Percentiles rank a stretch among this genome's conserved stretches.
phyloP scores from a whole-genome alignment of 306 rosid genomes.

The Vachellia pachyceras region DNA sequence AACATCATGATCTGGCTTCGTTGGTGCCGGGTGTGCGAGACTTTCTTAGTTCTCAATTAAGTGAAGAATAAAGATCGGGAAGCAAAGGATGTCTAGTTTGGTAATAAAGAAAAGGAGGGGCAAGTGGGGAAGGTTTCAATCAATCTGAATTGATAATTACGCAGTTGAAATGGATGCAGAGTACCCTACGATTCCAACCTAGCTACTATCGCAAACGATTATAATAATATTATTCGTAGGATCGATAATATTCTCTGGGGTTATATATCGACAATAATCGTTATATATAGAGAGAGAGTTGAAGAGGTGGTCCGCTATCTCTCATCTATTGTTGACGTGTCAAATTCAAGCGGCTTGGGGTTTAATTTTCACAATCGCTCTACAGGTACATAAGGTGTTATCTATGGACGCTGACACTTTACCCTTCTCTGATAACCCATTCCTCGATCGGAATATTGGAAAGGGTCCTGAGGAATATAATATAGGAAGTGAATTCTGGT shows the following conservation, averaged over 20 bases:
- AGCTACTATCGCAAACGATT: conserved; percentile 18
- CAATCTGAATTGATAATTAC: conserved; percentile 36
- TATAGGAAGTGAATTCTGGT: not conserved
- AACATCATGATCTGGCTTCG: not conserved
- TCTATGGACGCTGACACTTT: conserved; percentile 47
- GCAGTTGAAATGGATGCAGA: conserved; percentile 27
- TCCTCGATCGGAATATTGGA: conserved; percentile 8
- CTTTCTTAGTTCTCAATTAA: not conserved
- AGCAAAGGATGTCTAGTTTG: conserved; percentile 41
- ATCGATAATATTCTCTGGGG: conserved; percentile 7
- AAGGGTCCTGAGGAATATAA: not conserved
- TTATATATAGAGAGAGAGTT: not conserved
- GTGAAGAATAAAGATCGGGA: conserved; percentile 15
- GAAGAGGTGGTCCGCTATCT: conserved; percentile 39
- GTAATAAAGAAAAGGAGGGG: conserved; percentile 50
- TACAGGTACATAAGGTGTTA: conserved; percentile 32
- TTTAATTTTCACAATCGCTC: conserved; percentile 27
- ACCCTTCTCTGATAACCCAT: conserved; percentile 44
- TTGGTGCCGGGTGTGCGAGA: not conserved
- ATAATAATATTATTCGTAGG: conserved; percentile 1
- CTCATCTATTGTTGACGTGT: conserved; percentile 56
- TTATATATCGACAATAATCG: not conserved
- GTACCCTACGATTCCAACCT: conserved; percentile 34
- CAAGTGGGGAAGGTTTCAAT: conserved; percentile 43
- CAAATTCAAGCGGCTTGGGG: conserved; percentile 43